Percentiles rank a stretch among this genome's conserved stretches.
Evolutionary conservation across 2,329 filamentous ascomycete species (phyloP).

Genomic region (Purpureocillium takamizusanense): DNA sequence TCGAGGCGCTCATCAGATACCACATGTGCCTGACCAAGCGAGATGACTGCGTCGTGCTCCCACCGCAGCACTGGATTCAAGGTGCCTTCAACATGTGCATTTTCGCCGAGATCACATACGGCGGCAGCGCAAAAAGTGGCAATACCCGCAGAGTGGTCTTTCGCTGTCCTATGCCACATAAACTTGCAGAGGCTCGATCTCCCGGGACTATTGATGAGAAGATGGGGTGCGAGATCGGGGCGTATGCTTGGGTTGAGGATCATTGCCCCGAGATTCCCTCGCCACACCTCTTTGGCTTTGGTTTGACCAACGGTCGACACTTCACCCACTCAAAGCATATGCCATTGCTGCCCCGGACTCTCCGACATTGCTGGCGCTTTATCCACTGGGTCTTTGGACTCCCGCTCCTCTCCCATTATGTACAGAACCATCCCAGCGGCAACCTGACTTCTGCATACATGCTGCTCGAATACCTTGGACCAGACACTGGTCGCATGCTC

Average conservation of each 20-base stretch:
- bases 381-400: slow-evolving; percentile 2
- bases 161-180: slow-evolving; percentile 22
- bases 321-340: slow-evolving; percentile 8
- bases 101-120: slow-evolving; percentile 18
- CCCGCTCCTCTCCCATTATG: slow-evolving; percentile 5
- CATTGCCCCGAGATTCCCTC: slow-evolving; percentile 15
- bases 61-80: slow-evolving; percentile 16
- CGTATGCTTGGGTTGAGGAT: slow-evolving; percentile 16
- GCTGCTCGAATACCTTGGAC: slow-evolving; percentile 15
- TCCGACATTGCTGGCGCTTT: slow-evolving; percentile 1
- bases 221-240: slow-evolving; percentile 18
- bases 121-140: too few species aligned
- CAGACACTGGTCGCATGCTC: slow-evolving; percentile 16
- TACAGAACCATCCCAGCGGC: slow-evolving; percentile 3
- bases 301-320: slow-evolving; percentile 7
- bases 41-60: slow-evolving; percentile 14
- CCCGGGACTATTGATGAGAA: slow-evolving; percentile 35
- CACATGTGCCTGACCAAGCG: slow-evolving; percentile 14
- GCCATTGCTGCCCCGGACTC: slow-evolving; percentile 6
- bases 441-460: slow-evolving; percentile 11
- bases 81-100: slow-evolving; percentile 27
- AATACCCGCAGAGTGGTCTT: slow-evolving; percentile 17
- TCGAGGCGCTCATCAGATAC: slow-evolving; percentile 11
- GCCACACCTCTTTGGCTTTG: slow-evolving; percentile 15
- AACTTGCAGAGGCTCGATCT: slow-evolving; percentile 24